Evolutionary conservation across 495 filamentous ascomycete genomes (phyloP).

Genomic region (Annulohypoxylon moriforme): DNA sequence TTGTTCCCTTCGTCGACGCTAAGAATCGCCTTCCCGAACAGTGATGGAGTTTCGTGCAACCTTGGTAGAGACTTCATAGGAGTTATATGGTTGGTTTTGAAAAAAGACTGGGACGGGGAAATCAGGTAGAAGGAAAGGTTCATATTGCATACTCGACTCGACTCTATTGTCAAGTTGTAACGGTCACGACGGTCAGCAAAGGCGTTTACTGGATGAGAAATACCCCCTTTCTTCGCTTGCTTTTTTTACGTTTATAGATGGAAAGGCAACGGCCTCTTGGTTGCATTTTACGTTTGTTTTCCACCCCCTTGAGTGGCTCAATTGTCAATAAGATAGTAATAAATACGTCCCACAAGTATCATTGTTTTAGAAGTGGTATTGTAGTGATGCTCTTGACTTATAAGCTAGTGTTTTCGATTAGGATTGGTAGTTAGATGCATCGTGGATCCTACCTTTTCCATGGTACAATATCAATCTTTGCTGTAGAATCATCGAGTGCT

Average conservation of each 20-base stretch:
- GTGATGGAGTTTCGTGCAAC: neutral
- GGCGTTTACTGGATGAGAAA: slow-evolving; percentile 38
- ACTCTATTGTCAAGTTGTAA: too few species aligned
- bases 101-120: too few species aligned
- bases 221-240: slow-evolving; percentile 16
- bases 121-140: slow-evolving; percentile 14
- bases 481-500: too few species aligned
- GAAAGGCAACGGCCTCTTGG: neutral
- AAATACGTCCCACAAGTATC: neutral
- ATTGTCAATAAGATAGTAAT: neutral
- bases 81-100: slow-evolving; percentile 15
- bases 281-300: neutral
- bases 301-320: neutral
- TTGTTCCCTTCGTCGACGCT: slow-evolving; percentile 45
- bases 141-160: slow-evolving; percentile 7
- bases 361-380: neutral
- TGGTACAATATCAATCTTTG: too few species aligned
- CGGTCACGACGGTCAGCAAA: neutral
- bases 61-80: neutral
- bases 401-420: too few species aligned
- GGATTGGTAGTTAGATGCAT: too few species aligned
- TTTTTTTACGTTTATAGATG: neutral
- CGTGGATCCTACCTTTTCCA: too few species aligned
- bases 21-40: neutral
- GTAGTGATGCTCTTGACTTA: neutral